Evolutionary conservation across 2,329 filamentous ascomycete species (phyloP).

Genomic region (Zymoseptoria tritici): DNA sequence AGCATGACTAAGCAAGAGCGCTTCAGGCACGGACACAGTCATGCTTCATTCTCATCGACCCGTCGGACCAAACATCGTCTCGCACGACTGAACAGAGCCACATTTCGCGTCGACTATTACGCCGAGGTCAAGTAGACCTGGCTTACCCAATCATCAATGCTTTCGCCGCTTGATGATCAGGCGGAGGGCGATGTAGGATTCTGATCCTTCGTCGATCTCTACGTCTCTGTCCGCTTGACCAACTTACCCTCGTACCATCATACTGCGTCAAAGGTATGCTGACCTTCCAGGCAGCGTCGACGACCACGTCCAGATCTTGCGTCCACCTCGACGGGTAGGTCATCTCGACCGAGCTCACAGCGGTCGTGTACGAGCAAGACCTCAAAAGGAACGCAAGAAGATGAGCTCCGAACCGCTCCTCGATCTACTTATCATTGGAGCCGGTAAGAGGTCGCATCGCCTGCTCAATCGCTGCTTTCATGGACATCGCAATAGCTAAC

Average conservation of each 20-base stretch:
- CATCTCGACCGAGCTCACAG: not conserved
- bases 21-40: too few species aligned
- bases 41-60: too few species aligned
- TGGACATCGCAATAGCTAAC: not conserved
- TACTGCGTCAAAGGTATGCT: too few species aligned
- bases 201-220: not conserved
- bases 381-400: not conserved
- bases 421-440: slow-evolving; percentile 2
- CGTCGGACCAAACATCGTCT: too few species aligned
- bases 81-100: too few species aligned
- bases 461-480: not conserved
- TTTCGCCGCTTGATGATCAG: not conserved
- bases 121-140: too few species aligned
- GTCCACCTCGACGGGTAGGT: not conserved
- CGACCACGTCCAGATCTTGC: too few species aligned
- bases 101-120: too few species aligned
- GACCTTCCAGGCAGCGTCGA: too few species aligned
- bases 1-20: too few species aligned
- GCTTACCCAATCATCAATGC: not conserved
- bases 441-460: not conserved
- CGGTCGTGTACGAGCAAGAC: not conserved
- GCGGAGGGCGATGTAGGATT: not conserved
- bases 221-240: not conserved
- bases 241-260: too few species aligned
- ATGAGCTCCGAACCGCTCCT: not conserved